A percentile compares a stretch with the other conserved stretches of the same genome.
Evolutionary conservation across 176 grass and related monocot species (phyloP).

Genomic region (Paspalum vaginatum): DNA sequence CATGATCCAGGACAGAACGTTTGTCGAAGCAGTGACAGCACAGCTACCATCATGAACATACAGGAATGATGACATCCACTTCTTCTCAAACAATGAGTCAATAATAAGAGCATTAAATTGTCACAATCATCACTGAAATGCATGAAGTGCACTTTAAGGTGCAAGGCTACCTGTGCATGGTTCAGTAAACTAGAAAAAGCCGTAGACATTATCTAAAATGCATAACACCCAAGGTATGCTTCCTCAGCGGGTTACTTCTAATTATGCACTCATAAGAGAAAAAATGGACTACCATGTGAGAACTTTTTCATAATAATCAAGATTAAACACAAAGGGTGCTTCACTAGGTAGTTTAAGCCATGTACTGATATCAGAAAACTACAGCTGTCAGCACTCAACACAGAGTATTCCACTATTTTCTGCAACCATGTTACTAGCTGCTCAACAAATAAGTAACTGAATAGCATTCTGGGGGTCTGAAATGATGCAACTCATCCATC

Average conservation of each 20-base stretch:
- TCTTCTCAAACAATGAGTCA: slow-evolving; percentile 29
- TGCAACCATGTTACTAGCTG: not conserved
- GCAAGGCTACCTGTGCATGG: slow-evolving; percentile 16
- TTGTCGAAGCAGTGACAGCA: slow-evolving; percentile 18
- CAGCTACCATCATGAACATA: slow-evolving; percentile 41
- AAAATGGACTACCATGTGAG: not conserved
- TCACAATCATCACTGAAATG: slow-evolving; percentile 11
- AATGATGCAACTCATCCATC: slow-evolving; percentile 2
- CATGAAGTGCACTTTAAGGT: not conserved
- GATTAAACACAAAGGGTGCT: not conserved
- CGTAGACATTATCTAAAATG: not conserved
- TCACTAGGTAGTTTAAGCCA: not conserved
- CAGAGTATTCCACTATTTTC: not conserved
- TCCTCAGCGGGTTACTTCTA: not conserved
- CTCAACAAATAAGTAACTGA: slow-evolving; percentile 8
- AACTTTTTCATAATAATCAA: not conserved
- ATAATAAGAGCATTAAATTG: slow-evolving; percentile 20
- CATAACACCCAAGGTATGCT: not conserved
- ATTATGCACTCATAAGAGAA: slow-evolving; percentile 1
- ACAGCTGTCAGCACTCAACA: slow-evolving; percentile 11
- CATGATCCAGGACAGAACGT: not conserved
- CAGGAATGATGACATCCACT: slow-evolving; percentile 25
- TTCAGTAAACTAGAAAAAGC: slow-evolving; percentile 25
- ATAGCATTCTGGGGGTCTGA: not conserved
- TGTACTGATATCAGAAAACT: slow-evolving; percentile 5